phyloP scores from a whole-genome alignment of 1,284 basidiomycete genomes.

The Puccinia novopanici region DNA sequence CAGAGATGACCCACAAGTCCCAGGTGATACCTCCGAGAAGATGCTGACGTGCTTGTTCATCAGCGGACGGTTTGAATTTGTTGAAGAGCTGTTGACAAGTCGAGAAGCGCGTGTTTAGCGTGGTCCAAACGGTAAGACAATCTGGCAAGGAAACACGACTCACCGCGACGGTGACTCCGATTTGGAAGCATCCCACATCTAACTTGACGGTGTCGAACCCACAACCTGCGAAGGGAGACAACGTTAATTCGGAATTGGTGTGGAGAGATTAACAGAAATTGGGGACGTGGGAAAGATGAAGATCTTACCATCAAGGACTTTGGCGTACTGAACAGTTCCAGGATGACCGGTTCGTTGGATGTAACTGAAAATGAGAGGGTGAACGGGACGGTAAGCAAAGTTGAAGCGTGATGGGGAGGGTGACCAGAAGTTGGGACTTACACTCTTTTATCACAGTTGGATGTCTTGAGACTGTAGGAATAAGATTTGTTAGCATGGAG shows the following conservation, averaged over 20 bases:
- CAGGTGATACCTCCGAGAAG: not conserved
- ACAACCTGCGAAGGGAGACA: constrained; percentile 15
- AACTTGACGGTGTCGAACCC: not conserved
- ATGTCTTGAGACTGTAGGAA: not conserved
- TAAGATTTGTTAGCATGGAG: not conserved
- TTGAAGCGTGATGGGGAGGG: not conserved
- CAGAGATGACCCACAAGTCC: constrained; percentile 14
- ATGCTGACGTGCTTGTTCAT: not conserved
- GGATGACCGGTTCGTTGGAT: constrained; percentile 33
- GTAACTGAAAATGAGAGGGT: not conserved
- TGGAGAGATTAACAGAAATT: not conserved
- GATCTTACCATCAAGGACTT: constrained; percentile 27
- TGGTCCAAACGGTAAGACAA: not conserved
- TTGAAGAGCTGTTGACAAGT: not conserved
- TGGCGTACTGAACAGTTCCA: constrained; percentile 13
- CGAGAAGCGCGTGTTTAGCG: no score
- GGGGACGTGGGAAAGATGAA: not conserved
- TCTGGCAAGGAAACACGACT: not conserved
- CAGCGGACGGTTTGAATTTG: not conserved
- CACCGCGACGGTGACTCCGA: constrained; percentile 19
- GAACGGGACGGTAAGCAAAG: no score
- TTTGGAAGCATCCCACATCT: constrained; percentile 25
- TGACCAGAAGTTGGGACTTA: not conserved
- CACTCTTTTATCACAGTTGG: constrained; percentile 41
- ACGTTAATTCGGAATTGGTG: not conserved